These are phyloP conservation scores for Aspergillus novofumigatus DNA, from an alignment of 2,329 filamentous ascomycete genomes.

Conservation along the genomic window DNA sequence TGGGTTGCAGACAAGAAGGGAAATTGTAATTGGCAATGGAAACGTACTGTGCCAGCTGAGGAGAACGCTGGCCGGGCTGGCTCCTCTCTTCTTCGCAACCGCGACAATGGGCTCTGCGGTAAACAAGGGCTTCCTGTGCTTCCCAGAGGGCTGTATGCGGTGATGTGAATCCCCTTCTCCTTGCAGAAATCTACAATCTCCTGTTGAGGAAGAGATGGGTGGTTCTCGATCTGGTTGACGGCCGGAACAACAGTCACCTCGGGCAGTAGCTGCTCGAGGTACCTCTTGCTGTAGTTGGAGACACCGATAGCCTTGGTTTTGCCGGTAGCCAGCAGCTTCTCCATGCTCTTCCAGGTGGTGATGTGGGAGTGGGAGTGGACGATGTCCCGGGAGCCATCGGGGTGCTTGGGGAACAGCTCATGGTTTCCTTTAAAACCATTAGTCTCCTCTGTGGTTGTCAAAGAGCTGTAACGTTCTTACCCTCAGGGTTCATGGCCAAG, in stretches of 20 bases:
- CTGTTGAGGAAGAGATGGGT: conserved; percentile 63
- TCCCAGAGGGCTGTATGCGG: conserved; percentile 47
- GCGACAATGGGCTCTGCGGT: conserved; percentile 39
- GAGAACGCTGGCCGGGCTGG: conserved; percentile 37
- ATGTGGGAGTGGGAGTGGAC: conserved; percentile 65
- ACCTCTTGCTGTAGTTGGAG: conserved; percentile 54
- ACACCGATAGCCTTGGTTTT: conserved; percentile 57
- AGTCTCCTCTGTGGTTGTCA: background rate
- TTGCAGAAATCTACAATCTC: conserved; percentile 51
- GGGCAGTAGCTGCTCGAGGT: conserved; percentile 51
- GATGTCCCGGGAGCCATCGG: conserved; percentile 71
- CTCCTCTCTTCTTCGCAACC: conserved; percentile 38
- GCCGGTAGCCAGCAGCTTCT: conserved; percentile 51
- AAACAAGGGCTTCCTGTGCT: conserved; percentile 42
- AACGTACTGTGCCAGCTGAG: conserved; percentile 43
- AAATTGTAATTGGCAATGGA: background rate
- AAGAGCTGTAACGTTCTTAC: conserved; percentile 32
- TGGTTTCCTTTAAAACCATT: conserved; percentile 27
- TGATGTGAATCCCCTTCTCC: conserved; percentile 49
- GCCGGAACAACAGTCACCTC: conserved; percentile 61
- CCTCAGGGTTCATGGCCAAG: conserved; percentile 70
- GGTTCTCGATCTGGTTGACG: conserved; percentile 77
- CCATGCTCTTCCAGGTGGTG: conserved; percentile 71
- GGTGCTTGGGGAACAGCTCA: conserved; percentile 63
- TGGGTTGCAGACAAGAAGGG: background rate